Base-by-base conservation (phyloP, 179 eudicot species). In the Sideroxylon spinosum region DNA sequence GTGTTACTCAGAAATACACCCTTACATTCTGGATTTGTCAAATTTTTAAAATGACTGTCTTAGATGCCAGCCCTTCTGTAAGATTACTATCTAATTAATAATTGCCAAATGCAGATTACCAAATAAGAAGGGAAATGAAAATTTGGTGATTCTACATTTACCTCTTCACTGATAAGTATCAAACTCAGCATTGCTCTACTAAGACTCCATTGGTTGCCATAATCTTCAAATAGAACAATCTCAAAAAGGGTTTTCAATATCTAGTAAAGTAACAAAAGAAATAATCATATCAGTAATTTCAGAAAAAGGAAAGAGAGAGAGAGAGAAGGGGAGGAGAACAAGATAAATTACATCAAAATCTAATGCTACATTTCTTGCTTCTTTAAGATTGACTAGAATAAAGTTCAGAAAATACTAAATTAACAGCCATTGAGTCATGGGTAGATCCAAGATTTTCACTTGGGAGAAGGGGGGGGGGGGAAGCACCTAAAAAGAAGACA, bases 161-260 rank as follows among this genome's bases (percentile, higher is more conserved):
- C 99, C 99, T 96, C 94, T 85, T 94, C 98, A 68, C 87, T 96
- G 65, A 92, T 87, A 49, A 95, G 92, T 83, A 94, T 94, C 86
- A 96, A 86, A 81, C 97, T 92, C 78, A 96, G 82, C 87, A 96
- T 94, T 20, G 99, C 97, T 85, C 98, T 86, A 86, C 99, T 96
- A 78, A 96, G 91, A 84, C 97, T 96, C 99, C 99, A 94, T 61
- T 94, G 98, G 74, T 92, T 94, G 85, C 89, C 84, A 82, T 90
- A 87, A 81, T 96, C 99, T 81, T 94, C 94, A 78, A 91, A 96
- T 76, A 96, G 86, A 74, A 91, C 89, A 76, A 92, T 91, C 91
- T 96, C 99, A 80, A 94, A 96, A 59, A 96, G 87, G 26, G 97
- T 91, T 88, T 92, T 94, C 81, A 96, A 82, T 81, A 96, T 85